Evolutionary conservation across 1,284 basidiomycete genomes (phyloP), one percentile per base, ranked within the genome.

Genomic region (Fomitopsis palustris): DNA sequence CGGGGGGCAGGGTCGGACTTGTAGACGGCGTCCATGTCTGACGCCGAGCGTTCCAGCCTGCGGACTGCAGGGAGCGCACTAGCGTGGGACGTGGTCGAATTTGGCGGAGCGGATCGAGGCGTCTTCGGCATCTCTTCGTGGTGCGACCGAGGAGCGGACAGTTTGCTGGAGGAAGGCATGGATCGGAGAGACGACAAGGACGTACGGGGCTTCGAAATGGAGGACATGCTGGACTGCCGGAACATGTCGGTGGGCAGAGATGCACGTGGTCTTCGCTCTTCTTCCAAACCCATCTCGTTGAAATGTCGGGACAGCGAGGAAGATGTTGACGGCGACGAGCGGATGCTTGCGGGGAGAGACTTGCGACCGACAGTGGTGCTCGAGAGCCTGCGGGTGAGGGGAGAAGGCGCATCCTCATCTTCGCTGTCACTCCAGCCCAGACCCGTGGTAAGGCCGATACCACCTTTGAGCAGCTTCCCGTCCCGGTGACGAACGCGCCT

Each of bases 341-440:
- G 41, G 14, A 51, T 16, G 19, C 35, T 27, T 10, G 21, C 2
- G 62, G 38, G 51, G 17, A 51, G 74, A 75, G 70, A 54, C 16
- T 71, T 75, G 1, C 79, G 74, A 2, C 81, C 73, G 19, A 87
- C 72, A 54, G 81, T 78, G 54, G 83, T 76, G 0, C 77, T 75
- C 2, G 87, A 90, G 4, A 91, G 72, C 8, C 86, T 82, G 17
- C 80, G 78, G 0, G 88, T 89, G 14, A 92, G 80, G 3, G 85
- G 81, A 0, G 87, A 89, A 1, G 90, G 90, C 0, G 90, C 88
- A 60, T 89, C 87, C 75, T 92, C 90, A 69, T 92, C 90, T 75
- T 92, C 89, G 62, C 87, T 88, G 70, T 56, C 90, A 65, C 87
- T 90, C 90, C 89, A 92, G 0, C 89, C 89, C 12, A 92, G 74